Percentiles rank a stretch among this genome's conserved stretches.
phyloP scores from a whole-genome alignment of 2,329 filamentous ascomycete genomes.

The Fusarium sp. region DNA sequence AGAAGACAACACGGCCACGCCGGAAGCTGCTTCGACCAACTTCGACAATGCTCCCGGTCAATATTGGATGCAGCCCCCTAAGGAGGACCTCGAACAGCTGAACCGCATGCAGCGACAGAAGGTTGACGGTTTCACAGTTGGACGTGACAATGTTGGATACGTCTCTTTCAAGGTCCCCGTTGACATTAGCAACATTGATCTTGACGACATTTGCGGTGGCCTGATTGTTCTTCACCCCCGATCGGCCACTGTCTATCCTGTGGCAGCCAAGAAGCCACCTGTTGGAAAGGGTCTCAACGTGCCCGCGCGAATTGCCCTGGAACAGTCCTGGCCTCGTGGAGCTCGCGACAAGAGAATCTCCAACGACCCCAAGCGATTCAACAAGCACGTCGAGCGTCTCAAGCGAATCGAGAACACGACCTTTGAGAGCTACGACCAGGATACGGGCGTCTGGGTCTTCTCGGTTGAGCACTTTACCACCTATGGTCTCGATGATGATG shows the following conservation, averaged over 20 bases:
- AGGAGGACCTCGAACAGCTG: conserved; percentile 82
- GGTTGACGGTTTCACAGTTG: conserved; percentile 82
- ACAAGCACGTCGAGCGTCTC: conserved; percentile 86
- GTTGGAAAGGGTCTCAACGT: conserved; percentile 92
- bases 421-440: conserved; percentile 82
- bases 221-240: conserved; percentile 83
- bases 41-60: conserved; percentile 71
- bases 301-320: conserved; percentile 85
- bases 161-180: conserved; percentile 86
- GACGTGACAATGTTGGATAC: conserved; percentile 82
- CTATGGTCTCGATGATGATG: conserved; percentile 86
- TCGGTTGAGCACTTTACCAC: conserved; percentile 96
- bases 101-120: conserved; percentile 81
- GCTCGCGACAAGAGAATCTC: conserved; percentile 67
- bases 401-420: conserved; percentile 83
- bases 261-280: conserved; percentile 81
- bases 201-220: conserved; percentile 82
- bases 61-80: conserved; percentile 88
- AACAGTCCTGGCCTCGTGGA: conserved; percentile 90
- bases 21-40: conserved; percentile 41
- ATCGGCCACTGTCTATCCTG: conserved; percentile 88
- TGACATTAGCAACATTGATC: conserved; percentile 81
- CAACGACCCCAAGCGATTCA: conserved; percentile 71
- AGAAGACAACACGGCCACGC: conserved; percentile 60
- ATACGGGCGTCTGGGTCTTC: conserved; percentile 91